Conservation (phyloP, 441 rosid genomes). For the Raphanus hybrid region DNA sequence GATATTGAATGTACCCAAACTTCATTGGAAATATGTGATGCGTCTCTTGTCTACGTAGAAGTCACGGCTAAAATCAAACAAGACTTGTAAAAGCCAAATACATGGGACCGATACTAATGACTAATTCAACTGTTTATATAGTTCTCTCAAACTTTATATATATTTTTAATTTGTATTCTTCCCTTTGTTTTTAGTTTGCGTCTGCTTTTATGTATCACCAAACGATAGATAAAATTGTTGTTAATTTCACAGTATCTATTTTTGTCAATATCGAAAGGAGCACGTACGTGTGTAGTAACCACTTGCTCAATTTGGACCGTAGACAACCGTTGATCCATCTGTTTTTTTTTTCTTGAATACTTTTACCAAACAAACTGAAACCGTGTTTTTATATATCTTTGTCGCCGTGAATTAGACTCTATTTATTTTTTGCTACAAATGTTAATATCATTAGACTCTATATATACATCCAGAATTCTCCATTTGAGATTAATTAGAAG, state of each 20-base stretch:
- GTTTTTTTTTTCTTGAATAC: conserved; percentile 1
- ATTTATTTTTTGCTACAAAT: neutral
- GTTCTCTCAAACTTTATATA: conserved; percentile 7
- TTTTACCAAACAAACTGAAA: conserved; percentile 24
- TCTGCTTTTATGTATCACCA: neutral
- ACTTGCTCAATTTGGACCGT: conserved; percentile 25
- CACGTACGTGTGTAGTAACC: conserved; percentile 36
- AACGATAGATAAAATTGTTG: neutral
- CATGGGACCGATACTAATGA: conserved; percentile 4
- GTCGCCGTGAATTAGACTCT: conserved; percentile 17
- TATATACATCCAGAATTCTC: conserved; percentile 29
- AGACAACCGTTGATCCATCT: conserved; percentile 29
- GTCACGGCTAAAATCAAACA: conserved; percentile 27
- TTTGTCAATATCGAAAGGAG: conserved; percentile 27
- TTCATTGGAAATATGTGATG: neutral
- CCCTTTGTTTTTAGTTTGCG: too few relatives aligned
- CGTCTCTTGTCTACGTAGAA: neutral
- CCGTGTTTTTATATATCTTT: conserved; percentile 30
- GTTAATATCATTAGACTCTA: neutral
- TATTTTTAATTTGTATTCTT: too few relatives aligned
- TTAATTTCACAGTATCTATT: conserved; percentile 10
- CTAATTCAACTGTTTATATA: conserved; percentile 12
- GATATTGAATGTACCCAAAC: conserved; percentile 19
- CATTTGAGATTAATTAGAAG: conserved; percentile 9
- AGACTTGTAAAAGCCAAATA: conserved; percentile 7